Base-by-base conservation (phyloP, 2,329 filamentous ascomycete genomes). In the Paraphaeosphaeria sporulosa region DNA sequence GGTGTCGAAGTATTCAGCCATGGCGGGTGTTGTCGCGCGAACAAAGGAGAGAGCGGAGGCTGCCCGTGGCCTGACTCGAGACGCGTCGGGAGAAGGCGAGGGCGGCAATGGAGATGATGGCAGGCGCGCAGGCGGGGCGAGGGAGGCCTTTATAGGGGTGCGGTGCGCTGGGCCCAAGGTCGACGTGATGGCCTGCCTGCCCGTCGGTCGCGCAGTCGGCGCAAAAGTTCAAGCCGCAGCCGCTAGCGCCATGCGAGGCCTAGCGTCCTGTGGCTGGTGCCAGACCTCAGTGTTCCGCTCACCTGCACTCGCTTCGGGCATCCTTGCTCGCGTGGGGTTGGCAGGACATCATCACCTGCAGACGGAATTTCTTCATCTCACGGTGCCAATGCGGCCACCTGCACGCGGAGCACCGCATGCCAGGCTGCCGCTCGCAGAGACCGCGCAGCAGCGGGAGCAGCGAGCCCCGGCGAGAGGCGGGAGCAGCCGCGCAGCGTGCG, bases 1-100 rank as follows among this genome's bases (percentile, higher is more conserved):
- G 65, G 89, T 89, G 69, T 94, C 89, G 72, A 99, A 89, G 74
- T 97, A 83, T 76, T 93, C 67, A n/a, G 72, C 62, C 74, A 77
- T 78, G 62, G 60, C 70, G 59, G 50, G 36, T 55, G 34, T 40
- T 19, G 38, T 36, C 40, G 25, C 32, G 60, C 54, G 62, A 64
- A 71, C 67, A 74, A 72, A 73, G 70, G 66, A 64, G 66, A 68
- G 59, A 62, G 70, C 64, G 64, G 59, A 64, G 61, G 62, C 56
- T 46, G 34, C 65, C 55, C 64, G 52, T 52, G 62, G 62, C 36
- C 50, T 53, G 44, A 44, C 49, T 38, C 44, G 55, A 58, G 49
- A 57, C 52, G 44, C 23, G 34, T 34, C 38, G 30, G 27, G 42
- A 48, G 40, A 21, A 44, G 21, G 52, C 21, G 47, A 34, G 38